Conservation (phyloP, 768 basidiomycete species). For the Calocera viscosa region DNA sequence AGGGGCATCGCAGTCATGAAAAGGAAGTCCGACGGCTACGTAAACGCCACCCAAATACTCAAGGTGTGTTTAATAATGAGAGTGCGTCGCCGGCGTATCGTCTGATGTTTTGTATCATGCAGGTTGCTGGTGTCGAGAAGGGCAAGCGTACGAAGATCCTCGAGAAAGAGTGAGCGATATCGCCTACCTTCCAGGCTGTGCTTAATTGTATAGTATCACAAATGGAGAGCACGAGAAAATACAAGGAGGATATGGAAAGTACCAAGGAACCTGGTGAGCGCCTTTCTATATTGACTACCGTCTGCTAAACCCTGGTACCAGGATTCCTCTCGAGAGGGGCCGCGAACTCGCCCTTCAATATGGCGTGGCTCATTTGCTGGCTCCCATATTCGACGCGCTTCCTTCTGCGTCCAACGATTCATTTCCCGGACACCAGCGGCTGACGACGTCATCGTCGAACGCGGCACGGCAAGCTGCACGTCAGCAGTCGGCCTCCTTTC, state of each 20-base stretch:
- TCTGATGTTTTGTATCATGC: background rate
- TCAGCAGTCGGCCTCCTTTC: constrained; percentile 15
- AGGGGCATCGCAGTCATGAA: constrained; percentile 98
- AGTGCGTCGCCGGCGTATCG: no score
- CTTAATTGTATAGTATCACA: background rate
- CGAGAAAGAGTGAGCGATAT: constrained; percentile 15
- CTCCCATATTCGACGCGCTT: constrained; percentile 76
- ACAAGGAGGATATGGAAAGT: constrained; percentile 97
- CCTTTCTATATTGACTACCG: background rate
- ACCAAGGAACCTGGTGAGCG: constrained; percentile 92
- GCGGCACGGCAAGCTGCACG: constrained; percentile 7
- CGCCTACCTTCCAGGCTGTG: background rate
- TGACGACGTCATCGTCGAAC: background rate
- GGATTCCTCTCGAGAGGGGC: constrained; percentile 93
- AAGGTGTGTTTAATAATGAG: no score
- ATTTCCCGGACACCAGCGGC: background rate
- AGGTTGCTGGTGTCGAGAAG: constrained; percentile 68
- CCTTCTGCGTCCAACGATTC: background rate
- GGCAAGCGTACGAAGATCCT: constrained; percentile 86
- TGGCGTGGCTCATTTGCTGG: constrained; percentile 76
- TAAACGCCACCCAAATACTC: constrained; percentile 98
- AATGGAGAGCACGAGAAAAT: constrained; percentile 93
- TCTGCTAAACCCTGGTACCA: constrained; percentile 24
- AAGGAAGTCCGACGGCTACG: constrained; percentile 81
- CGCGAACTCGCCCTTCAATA: constrained; percentile 86